These are phyloP conservation scores for Yarrowia keelungensis DNA, from an alignment of 805 yeast genomes.

Conservation along the genomic window DNA sequence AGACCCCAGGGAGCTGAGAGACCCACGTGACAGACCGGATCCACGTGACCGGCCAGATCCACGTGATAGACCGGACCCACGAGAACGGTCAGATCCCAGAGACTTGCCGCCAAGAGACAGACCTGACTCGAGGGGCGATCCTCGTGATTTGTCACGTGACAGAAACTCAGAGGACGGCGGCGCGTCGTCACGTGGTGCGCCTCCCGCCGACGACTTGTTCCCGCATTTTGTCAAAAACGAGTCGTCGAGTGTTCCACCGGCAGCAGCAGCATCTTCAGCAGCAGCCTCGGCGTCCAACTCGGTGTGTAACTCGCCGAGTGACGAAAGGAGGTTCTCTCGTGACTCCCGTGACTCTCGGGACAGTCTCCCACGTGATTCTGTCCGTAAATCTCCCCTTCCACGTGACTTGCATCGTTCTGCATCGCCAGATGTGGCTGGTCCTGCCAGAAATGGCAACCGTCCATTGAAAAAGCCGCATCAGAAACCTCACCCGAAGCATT, in stretches of 20 bases:
- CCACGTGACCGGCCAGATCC: neutral
- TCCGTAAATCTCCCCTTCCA: slow-evolving; percentile 11
- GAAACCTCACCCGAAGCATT: neutral
- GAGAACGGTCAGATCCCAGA: slow-evolving; percentile 5
- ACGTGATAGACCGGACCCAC: slow-evolving; percentile 8
- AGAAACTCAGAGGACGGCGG: neutral
- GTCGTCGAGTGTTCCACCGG: neutral
- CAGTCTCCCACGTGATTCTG: neutral
- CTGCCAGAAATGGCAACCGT: slow-evolving; percentile 10
- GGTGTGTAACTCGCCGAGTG: slow-evolving; percentile 22
- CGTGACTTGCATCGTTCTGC: slow-evolving; percentile 16
- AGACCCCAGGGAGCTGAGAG: neutral
- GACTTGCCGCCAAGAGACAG: slow-evolving; percentile 4
- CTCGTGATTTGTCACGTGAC: slow-evolving; percentile 10
- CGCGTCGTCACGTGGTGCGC: neutral
- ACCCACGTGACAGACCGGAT: slow-evolving; percentile 3
- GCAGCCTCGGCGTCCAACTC: slow-evolving; percentile 12
- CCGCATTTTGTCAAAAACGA: slow-evolving; percentile 34
- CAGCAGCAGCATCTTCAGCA: slow-evolving; percentile 1
- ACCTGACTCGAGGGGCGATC: neutral
- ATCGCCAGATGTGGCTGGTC: neutral
- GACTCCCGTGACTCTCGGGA: slow-evolving; percentile 31
- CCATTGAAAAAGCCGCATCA: slow-evolving; percentile 3
- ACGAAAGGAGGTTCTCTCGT: slow-evolving; percentile 21
- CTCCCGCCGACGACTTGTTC: slow-evolving; percentile 16